Conservation (phyloP, 2,329 filamentous ascomycete genomes). For the Fonsecaea monophora region DNA sequence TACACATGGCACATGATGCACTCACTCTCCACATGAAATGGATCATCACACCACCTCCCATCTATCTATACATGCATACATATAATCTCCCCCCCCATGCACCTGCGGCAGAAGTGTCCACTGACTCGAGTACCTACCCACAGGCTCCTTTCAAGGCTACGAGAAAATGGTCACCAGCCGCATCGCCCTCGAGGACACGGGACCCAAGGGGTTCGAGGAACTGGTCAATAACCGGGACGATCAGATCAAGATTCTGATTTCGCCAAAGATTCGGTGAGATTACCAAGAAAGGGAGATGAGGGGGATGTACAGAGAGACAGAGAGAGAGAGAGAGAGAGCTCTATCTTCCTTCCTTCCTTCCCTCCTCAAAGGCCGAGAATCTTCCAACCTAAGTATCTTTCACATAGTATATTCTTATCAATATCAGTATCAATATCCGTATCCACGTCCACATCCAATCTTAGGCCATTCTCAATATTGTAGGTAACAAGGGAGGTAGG, state of each 20-base stretch:
- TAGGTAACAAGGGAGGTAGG: no score
- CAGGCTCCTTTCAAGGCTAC: constrained; percentile 43
- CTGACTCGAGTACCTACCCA: no score
- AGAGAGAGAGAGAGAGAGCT: not conserved
- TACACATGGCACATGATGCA: not conserved
- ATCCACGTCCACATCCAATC: no score
- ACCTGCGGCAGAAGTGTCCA: no score
- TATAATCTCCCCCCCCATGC: no score
- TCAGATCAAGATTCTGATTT: constrained; percentile 68
- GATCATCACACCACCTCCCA: constrained; percentile 17
- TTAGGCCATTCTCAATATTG: no score
- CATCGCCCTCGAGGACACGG: constrained; percentile 61
- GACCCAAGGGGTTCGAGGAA: constrained; percentile 63
- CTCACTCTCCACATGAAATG: not conserved
- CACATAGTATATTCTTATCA: no score
- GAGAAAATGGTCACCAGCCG: constrained; percentile 65
- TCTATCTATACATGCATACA: not conserved
- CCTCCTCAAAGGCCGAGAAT: no score
- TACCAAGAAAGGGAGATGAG: not conserved
- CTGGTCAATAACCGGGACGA: constrained; percentile 65
- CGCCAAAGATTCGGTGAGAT: constrained; percentile 36
- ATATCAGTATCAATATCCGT: no score
- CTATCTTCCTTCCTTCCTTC: no score
- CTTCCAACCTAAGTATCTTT: no score
- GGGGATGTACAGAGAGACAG: not conserved